phyloP scores from a whole-genome alignment of 1,284 basidiomycete genomes.

The Rhodotorula sp. region DNA sequence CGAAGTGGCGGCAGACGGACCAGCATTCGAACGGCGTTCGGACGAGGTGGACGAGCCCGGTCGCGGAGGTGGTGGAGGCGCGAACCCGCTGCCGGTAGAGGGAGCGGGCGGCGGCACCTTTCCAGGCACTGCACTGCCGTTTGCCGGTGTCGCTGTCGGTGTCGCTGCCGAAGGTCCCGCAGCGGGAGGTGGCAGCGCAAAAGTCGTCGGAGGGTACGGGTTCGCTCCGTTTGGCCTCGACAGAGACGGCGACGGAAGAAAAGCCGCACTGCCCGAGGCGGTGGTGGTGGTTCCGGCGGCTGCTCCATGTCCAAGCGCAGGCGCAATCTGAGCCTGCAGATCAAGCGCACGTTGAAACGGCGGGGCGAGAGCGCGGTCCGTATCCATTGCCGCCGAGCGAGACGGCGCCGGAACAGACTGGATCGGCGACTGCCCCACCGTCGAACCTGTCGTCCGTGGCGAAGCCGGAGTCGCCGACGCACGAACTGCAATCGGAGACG shows the following conservation, averaged over 20 bases:
- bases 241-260: neutral
- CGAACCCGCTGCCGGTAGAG: neutral
- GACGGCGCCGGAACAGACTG: neutral
- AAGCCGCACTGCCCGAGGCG: neutral
- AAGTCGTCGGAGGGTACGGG: neutral
- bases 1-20: too few species aligned
- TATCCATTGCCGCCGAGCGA: neutral
- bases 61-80: neutral
- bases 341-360: slow-evolving; percentile 32
- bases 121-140: too few species aligned
- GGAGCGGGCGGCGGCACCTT: neutral
- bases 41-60: too few species aligned
- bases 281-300: neutral
- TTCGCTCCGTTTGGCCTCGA: neutral
- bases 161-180: neutral
- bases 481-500: too few species aligned
- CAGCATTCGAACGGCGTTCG: too few species aligned
- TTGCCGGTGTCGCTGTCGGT: neutral
- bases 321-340: slow-evolving; percentile 23
- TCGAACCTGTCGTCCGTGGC: neutral
- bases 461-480: neutral
- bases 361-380: slow-evolving; percentile 33
- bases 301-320: slow-evolving; percentile 10
- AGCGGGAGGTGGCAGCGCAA: neutral
- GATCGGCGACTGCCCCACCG: neutral